Base-by-base conservation (phyloP, 495 filamentous ascomycete species). In the Aspergillus indologenus region DNA sequence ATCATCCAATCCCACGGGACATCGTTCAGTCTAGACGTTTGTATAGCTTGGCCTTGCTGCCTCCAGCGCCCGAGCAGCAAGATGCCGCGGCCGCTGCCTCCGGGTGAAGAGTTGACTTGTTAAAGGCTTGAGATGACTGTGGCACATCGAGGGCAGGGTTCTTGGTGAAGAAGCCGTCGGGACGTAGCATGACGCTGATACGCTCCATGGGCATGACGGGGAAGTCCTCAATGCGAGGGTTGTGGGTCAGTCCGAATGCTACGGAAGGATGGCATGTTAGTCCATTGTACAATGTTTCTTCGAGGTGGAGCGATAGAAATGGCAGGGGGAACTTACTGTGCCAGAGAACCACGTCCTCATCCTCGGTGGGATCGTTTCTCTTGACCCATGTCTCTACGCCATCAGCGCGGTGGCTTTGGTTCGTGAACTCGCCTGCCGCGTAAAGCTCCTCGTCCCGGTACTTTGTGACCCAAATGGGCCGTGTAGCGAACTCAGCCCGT, bases 341-440 rank as follows among this genome's bases (percentile, higher is more conserved):
- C 80, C 81, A 86, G 5, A 86, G 69, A 8, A 85, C 81, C n/a
- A 84, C 70, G 45, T 85, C 79, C 17, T 75, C 71, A 52, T 84
- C 81, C 21, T 73, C 70, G 11, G 79, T 80, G 29, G 70, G 67
- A 11, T 85, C 83, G 5, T 75, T 73, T 9, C 83, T 71, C 21
- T 70, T 66, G 0, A 81, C 79, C 79, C 80, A 85, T 0, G 74
- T 71, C 42, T 84, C 75, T 5, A 86, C 81, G 4, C 83, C 83
- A 11, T 75, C 65, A 0, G 87, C 89, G 17, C 83, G 83, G 26
- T 82, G 76, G 40, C 84, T 88, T 75, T 96, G 92, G 67, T 95
- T 96, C 3, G 92, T 96, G 71, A 91, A 96, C 67, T 86, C 82
- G 7, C 92, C 92, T 8, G 86, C 91, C 0, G 92, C 85, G 66